Evolutionary conservation across 176 grass and related monocot genomes (phyloP).

Genomic region (Musa acuminata): DNA sequence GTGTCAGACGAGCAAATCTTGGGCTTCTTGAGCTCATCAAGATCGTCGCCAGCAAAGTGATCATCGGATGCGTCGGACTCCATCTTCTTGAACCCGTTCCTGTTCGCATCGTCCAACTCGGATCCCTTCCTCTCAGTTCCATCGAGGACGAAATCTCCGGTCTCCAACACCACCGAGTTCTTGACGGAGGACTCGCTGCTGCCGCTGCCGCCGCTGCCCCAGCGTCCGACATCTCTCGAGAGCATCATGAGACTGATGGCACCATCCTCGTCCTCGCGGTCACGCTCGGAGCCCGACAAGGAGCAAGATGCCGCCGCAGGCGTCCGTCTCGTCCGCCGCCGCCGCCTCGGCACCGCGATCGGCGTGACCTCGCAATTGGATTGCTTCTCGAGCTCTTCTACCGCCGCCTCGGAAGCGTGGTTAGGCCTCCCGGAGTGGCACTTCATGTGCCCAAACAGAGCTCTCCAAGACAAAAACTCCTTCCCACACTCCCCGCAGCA

Average conservation of each 20-base stretch:
- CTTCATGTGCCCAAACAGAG: slow-evolving; percentile 20
- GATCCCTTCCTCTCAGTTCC: not conserved
- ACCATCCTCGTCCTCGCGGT: slow-evolving; percentile 38
- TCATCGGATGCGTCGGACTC: not conserved
- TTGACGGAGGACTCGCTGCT: slow-evolving; percentile 5
- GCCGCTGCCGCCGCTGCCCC: not conserved
- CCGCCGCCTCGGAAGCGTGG: not conserved
- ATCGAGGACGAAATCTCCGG: not conserved
- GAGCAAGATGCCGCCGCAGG: slow-evolving; percentile 19
- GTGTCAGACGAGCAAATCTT: slow-evolving; percentile 9
- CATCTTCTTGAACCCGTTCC: slow-evolving; percentile 2
- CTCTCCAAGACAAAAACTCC: slow-evolving; percentile 10
- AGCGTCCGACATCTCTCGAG: slow-evolving; percentile 26
- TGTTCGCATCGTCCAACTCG: not conserved
- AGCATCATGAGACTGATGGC: slow-evolving; percentile 55
- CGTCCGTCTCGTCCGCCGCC: slow-evolving; percentile 29
- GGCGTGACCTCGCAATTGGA: not conserved
- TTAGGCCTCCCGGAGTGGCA: slow-evolving; percentile 20
- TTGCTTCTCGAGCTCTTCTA: slow-evolving; percentile 1
- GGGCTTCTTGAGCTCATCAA: slow-evolving; percentile 4
- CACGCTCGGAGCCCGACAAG: slow-evolving; percentile 16
- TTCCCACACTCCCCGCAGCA: slow-evolving; percentile 31
- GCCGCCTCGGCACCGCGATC: slow-evolving; percentile 16
- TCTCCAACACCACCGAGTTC: slow-evolving; percentile 4
- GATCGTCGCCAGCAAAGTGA: not conserved